Evolutionary conservation across 441 rosid genomes (phyloP).

Genomic region (Populus tomentosa): DNA sequence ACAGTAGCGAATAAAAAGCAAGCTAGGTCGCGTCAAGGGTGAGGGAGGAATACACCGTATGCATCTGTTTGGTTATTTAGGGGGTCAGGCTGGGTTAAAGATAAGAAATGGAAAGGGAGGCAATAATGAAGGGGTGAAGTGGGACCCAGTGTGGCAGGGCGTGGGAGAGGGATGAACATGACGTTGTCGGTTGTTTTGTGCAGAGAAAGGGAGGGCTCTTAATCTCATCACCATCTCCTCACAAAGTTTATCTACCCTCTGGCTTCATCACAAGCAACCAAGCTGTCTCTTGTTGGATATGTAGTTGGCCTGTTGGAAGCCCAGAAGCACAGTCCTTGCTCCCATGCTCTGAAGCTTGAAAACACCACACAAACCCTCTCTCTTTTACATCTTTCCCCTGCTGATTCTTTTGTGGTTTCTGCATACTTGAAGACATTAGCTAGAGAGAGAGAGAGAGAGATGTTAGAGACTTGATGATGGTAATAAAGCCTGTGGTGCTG

Average conservation of each 20-base stretch:
- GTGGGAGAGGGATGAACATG: slow-evolving; percentile 94
- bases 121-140: slow-evolving; percentile 50
- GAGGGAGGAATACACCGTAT: not conserved
- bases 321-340: slow-evolving; percentile 36
- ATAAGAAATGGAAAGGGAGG: slow-evolving; percentile 21
- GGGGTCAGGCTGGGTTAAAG: slow-evolving; percentile 28
- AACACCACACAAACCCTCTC: not conserved
- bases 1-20: not conserved
- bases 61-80: slow-evolving; percentile 33
- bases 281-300: slow-evolving; percentile 82
- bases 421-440: not conserved
- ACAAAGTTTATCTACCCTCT: slow-evolving; percentile 19
- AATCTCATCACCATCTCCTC: slow-evolving; percentile 15
- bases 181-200: slow-evolving; percentile 80
- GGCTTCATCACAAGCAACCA: slow-evolving; percentile 92
- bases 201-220: slow-evolving; percentile 4
- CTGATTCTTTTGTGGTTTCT: not conserved
- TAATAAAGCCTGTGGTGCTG: slow-evolving; percentile 9
- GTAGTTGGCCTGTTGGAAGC: slow-evolving; percentile 70
- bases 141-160: slow-evolving; percentile 84
- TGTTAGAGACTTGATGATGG: slow-evolving; percentile 13
- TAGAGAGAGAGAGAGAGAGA: slow-evolving; percentile 1
- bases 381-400: not conserved
- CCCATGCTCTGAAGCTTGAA: not conserved
- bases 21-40: slow-evolving; percentile 14